Conservation (phyloP, 1,284 basidiomycete species). For the Cryptococcus maquisensis region DNA sequence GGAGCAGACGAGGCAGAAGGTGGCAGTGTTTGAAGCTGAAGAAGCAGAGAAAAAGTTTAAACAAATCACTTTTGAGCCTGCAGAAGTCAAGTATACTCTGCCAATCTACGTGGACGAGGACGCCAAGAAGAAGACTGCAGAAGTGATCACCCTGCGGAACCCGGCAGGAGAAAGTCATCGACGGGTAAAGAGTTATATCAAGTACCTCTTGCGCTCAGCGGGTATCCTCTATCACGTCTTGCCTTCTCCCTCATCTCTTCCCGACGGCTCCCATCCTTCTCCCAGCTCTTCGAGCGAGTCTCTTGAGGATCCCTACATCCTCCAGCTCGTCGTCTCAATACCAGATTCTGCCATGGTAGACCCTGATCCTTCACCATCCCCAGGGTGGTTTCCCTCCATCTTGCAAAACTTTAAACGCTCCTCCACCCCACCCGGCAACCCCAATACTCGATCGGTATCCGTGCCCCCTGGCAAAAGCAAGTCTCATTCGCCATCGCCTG, state of each 20-base stretch:
- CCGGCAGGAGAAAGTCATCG: conserved; percentile 40
- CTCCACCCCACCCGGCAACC: conserved; percentile 3
- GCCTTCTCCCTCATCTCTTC: conserved; percentile 7
- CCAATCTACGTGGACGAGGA: conserved; percentile 35
- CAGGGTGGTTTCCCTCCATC: conserved; percentile 16
- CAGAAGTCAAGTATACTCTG: conserved; percentile 52
- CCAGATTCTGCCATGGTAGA: not conserved
- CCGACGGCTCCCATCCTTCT: not conserved
- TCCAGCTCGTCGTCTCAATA: conserved; percentile 36
- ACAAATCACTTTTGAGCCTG: conserved; percentile 51
- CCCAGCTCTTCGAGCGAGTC: not conserved
- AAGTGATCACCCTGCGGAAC: conserved; percentile 41
- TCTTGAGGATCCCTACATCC: conserved; percentile 3
- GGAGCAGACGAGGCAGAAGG: conserved; percentile 20
- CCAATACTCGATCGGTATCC: conserved; percentile 16
- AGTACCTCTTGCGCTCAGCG: conserved; percentile 53
- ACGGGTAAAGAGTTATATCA: conserved; percentile 48
- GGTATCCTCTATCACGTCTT: conserved; percentile 55
- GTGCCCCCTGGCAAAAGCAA: conserved; percentile 18
- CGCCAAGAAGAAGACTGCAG: not conserved
- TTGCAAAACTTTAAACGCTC: conserved; percentile 4
- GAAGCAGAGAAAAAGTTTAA: conserved; percentile 48
- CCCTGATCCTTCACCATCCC: conserved; percentile 2
- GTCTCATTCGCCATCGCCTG: conserved; percentile 3
- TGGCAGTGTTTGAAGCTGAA: conserved; percentile 19